phyloP scores from a whole-genome alignment of 352 stramenopile species.

The Phytophthora uliginosa region DNA sequence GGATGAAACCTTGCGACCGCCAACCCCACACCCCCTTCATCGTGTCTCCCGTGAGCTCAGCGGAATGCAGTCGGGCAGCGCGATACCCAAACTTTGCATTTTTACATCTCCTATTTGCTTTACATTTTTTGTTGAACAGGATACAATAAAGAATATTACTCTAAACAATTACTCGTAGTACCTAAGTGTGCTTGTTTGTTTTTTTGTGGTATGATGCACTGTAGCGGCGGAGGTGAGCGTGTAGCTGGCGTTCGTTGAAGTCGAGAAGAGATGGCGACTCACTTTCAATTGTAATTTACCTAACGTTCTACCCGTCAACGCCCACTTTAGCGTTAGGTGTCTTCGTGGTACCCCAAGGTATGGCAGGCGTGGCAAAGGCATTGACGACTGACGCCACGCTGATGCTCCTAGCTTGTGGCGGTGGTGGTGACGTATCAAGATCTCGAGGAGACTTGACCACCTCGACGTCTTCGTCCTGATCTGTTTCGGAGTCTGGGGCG shows the following conservation, averaged over 20 bases:
- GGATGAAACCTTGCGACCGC: slow-evolving; percentile 27
- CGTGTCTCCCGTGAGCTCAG: slow-evolving; percentile 35
- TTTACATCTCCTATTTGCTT: slow-evolving; percentile 38
- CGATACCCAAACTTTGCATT: slow-evolving; percentile 37
- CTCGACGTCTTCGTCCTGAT: slow-evolving; percentile 46
- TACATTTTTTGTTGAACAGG: slow-evolving; percentile 28
- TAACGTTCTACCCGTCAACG: slow-evolving; percentile 35
- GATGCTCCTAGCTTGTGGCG: slow-evolving; percentile 1
- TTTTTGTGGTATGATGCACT: slow-evolving; percentile 8
- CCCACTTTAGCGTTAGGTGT: slow-evolving; percentile 34
- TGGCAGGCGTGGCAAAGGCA: slow-evolving; percentile 21
- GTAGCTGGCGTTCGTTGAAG: too few relatives aligned
- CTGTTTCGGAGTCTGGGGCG: slow-evolving; percentile 19
- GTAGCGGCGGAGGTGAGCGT: too few relatives aligned
- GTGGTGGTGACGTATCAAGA: slow-evolving; percentile 29
- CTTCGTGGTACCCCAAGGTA: slow-evolving; percentile 29
- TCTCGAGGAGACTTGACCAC: slow-evolving; percentile 55
- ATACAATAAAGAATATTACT: slow-evolving; percentile 54
- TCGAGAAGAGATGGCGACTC: background rate
- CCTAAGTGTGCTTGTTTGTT: background rate
- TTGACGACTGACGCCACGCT: slow-evolving; percentile 18
- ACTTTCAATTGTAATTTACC: slow-evolving; percentile 12
- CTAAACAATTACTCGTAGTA: background rate
- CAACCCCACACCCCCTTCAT: slow-evolving; percentile 8
- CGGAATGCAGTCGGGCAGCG: slow-evolving; percentile 35